Conservation (phyloP, 2,329 filamentous ascomycete genomes). For the Talaromyces sp. region DNA sequence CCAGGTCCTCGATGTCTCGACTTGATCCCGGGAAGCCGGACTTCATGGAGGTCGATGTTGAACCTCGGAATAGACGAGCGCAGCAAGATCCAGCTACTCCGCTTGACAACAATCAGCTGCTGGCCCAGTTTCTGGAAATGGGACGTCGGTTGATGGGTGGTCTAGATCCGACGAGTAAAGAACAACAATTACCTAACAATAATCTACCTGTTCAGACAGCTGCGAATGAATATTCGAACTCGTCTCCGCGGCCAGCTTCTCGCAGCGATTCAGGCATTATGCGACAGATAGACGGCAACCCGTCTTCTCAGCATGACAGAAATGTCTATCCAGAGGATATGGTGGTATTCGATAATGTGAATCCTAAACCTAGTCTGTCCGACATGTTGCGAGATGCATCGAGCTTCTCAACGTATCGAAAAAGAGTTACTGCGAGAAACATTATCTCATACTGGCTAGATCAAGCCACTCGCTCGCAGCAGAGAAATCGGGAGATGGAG, state of each 20-base stretch:
- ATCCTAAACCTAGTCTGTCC: constrained; percentile 50
- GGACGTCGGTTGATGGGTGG: constrained; percentile 36
- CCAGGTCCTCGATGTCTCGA: constrained; percentile 44
- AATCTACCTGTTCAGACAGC: constrained; percentile 28
- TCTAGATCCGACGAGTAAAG: constrained; percentile 28
- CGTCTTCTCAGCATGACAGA: background rate
- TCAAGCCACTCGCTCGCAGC: constrained; percentile 37
- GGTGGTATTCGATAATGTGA: constrained; percentile 35
- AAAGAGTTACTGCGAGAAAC: constrained; percentile 37
- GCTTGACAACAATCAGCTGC: constrained; percentile 36
- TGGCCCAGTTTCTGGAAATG: constrained; percentile 39
- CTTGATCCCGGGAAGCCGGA: constrained; percentile 37
- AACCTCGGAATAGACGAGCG: constrained; percentile 19
- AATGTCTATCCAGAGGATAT: constrained; percentile 21
- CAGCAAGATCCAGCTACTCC: constrained; percentile 22
- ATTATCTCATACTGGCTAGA: constrained; percentile 49
- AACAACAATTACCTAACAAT: constrained; percentile 5
- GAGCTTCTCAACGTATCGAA: constrained; percentile 45
- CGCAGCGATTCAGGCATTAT: background rate
- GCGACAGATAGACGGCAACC: background rate
- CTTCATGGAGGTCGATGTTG: constrained; percentile 28
- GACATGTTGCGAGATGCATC: constrained; percentile 52
- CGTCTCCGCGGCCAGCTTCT: background rate
- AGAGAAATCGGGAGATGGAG: constrained; percentile 40
- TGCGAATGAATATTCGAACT: background rate